phyloP scores from a whole-genome alignment of 176 grass and related monocot genomes.

The Ensete ventricosum region DNA sequence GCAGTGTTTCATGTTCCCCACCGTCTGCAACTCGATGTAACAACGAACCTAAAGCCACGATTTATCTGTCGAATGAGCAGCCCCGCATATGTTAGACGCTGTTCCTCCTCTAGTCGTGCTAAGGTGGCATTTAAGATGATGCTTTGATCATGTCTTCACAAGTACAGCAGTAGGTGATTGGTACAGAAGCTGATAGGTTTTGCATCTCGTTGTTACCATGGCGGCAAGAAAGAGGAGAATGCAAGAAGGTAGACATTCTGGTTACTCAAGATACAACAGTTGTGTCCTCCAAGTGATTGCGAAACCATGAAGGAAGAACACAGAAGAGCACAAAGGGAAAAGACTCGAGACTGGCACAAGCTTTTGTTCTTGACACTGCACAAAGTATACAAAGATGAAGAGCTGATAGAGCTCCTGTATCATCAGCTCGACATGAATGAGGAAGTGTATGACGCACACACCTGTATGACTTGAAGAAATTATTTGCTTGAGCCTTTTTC shows the following conservation, averaged over 20 bases:
- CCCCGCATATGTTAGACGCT: background rate
- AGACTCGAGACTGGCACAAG: background rate
- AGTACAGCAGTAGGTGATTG: background rate
- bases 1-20: background rate
- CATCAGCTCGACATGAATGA: background rate
- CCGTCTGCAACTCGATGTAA: background rate
- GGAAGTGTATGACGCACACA: background rate
- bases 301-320: background rate
- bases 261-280: background rate
- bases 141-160: background rate
- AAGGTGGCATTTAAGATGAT: background rate
- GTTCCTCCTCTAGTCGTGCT: background rate
- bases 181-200: background rate
- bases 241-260: background rate
- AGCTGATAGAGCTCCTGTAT: background rate
- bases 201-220: background rate
- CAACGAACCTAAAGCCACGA: background rate
- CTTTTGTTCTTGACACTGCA: background rate
- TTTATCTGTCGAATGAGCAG: background rate
- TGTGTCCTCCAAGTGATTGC: background rate
- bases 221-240: background rate
- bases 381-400: slow-evolving; percentile 5
- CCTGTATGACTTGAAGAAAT: background rate
- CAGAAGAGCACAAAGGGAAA: background rate
- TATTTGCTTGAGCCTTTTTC: background rate